These are phyloP conservation scores for Candida neerlandica DNA, from an alignment of 1,139 yeast species.

Conservation along the genomic window DNA sequence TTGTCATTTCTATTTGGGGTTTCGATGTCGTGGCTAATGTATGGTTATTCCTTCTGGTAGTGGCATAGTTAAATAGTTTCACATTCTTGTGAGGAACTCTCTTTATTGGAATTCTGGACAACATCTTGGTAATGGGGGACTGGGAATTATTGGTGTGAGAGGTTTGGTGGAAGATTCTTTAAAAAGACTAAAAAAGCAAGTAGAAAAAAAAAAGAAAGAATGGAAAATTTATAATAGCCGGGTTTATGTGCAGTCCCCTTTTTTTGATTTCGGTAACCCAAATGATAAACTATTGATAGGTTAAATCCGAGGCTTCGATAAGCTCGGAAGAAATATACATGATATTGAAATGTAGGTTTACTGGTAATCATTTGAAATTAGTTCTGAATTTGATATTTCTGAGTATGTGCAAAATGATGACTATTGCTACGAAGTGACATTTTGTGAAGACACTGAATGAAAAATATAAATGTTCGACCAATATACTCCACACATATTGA, in stretches of 20 bases:
- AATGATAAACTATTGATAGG: background rate
- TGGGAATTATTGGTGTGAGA: background rate
- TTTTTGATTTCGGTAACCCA: background rate
- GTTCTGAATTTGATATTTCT: no score
- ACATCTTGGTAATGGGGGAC: background rate
- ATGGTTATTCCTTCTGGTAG: background rate
- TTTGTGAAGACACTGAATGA: no score
- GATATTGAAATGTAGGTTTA: no score
- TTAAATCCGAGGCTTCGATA: no score
- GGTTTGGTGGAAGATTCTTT: background rate
- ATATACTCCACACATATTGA: no score
- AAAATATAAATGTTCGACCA: no score
- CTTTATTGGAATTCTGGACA: background rate
- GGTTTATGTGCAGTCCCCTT: background rate
- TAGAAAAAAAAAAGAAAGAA: background rate
- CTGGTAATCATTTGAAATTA: no score
- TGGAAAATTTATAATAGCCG: background rate
- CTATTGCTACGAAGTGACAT: no score
- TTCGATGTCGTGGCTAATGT: background rate
- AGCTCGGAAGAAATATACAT: no score
- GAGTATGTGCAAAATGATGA: no score
- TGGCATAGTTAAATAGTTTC: background rate
- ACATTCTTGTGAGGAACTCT: background rate
- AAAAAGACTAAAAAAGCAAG: background rate
- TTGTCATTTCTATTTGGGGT: conserved; percentile 40